Base-by-base conservation (phyloP, 805 yeast genomes). In the Sugiyamaella floridensis region DNA sequence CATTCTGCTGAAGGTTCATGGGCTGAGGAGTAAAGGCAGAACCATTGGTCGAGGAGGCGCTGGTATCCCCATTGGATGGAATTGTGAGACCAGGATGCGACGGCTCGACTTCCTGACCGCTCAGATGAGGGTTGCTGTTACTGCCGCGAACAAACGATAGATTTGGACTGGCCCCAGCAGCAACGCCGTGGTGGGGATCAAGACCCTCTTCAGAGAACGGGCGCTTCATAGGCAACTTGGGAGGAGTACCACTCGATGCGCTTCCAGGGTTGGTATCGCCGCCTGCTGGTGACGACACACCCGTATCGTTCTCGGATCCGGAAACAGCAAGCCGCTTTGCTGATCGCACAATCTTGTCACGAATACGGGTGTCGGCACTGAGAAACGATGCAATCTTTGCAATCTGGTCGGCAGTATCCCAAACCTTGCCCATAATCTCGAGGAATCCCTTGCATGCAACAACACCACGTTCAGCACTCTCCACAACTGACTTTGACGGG, bases 341-440 rank as follows among this genome's bases (percentile, higher is more conserved):
- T 1, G 58, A 45, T 28, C 45, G 32, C n/a, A 60, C 48, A 20
- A 61, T 46, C 34, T 48, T 54, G 42, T 61, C 59, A 47, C 58
- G 49, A 47, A 64, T 48, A 45, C 48, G 55, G 41, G 58, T 55
- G 48, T 60, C 60, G 40, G 59, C 56, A 34, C 58, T 56, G 45
- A 76, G 60, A 43, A 73, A 71, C 34, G 77, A 71, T 18, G 85
- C 73, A 53, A 79, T 69, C 54, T 71, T 75, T 52, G 75, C 75
- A 8, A 84, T 78, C 49, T 81, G 76, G 47, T 67, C 61, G 1
- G 76, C 78, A 45, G 81, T 73, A 15, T 82, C 72, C 67, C 82
- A 81, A 40, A 76, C 79, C 29, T 78, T 76, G 54, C 83, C 71
- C 15, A 74, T 61, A 46, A 65, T 71, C 11, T 61, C 58, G 49